A percentile compares a stretch with the other conserved stretches of the same genome.
Conservation (phyloP, 192 early-diverging fungal genomes). For the Coemansia sp. region DNA sequence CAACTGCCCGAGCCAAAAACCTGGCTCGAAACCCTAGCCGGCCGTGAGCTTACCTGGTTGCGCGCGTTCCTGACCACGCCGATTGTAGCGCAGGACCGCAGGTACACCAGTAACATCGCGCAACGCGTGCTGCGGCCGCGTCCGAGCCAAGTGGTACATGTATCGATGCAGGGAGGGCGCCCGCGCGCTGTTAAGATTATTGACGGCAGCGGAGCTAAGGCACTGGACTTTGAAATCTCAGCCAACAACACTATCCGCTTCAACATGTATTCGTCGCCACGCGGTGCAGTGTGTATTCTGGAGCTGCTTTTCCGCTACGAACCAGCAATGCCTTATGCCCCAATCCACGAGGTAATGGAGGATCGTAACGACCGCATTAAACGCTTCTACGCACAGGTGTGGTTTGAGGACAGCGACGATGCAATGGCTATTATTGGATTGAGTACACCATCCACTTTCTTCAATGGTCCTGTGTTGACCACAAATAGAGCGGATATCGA, state of each 20-base stretch:
- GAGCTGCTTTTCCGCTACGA: slow-evolving; percentile 80
- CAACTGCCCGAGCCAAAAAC: slow-evolving; percentile 25
- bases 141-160: slow-evolving; percentile 54
- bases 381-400: slow-evolving; percentile 51
- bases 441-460: neutral
- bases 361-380: slow-evolving; percentile 76
- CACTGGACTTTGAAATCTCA: slow-evolving; percentile 45
- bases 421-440: slow-evolving; percentile 6
- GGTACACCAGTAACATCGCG: slow-evolving; percentile 63
- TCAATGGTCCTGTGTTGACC: neutral
- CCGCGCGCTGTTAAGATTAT: slow-evolving; percentile 32
- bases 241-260: slow-evolving; percentile 57
- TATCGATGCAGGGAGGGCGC: slow-evolving; percentile 39
- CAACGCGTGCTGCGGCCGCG: slow-evolving; percentile 66
- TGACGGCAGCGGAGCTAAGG: slow-evolving; percentile 6
- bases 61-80: slow-evolving; percentile 76
- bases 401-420: slow-evolving; percentile 50
- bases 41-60: slow-evolving; percentile 75
- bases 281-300: slow-evolving; percentile 66
- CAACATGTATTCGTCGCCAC: slow-evolving; percentile 57
- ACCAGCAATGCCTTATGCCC: slow-evolving; percentile 72
- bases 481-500: slow-evolving; percentile 61
- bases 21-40: slow-evolving; percentile 64
- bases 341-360: slow-evolving; percentile 68
- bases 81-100: slow-evolving; percentile 76